Evolutionary conservation across 345 rosid species (phyloP).

Genomic region (Anacardium occidentale): DNA sequence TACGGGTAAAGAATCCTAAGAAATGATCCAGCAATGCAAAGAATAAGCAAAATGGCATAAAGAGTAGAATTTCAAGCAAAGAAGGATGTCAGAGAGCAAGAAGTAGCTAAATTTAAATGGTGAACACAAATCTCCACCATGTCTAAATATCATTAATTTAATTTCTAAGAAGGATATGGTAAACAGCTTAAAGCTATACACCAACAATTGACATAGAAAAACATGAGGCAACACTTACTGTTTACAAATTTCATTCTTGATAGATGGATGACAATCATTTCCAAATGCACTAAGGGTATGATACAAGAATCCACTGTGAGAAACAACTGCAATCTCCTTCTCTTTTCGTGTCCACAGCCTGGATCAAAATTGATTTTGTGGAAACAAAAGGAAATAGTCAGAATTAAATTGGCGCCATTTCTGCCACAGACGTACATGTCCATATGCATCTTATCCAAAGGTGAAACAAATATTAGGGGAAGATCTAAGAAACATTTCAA

Average conservation of each 20-base stretch:
- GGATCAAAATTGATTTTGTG: constrained; percentile 16
- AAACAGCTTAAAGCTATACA: background rate
- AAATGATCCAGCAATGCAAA: background rate
- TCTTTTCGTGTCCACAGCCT: constrained; percentile 79
- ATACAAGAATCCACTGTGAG: constrained; percentile 66
- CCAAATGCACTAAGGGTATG: constrained; percentile 56
- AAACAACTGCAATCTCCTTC: constrained; percentile 74
- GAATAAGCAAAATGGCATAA: background rate
- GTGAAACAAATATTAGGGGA: background rate
- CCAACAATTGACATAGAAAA: background rate
- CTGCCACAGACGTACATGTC: background rate
- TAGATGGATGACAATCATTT: constrained; percentile 44
- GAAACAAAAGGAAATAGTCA: background rate
- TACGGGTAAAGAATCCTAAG: background rate
- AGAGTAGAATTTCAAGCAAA: background rate
- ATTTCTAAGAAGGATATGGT: background rate
- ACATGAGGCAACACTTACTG: constrained; percentile 41
- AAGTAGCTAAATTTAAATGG: background rate
- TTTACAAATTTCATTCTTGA: constrained; percentile 53
- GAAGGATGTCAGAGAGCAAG: background rate
- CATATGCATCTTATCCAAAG: background rate
- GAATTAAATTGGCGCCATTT: background rate
- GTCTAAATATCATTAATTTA: background rate
- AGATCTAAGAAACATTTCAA: background rate
- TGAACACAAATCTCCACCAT: background rate